phyloP scores from a whole-genome alignment of 2,329 filamentous ascomycete genomes.

The Cladophialophora bantiana region DNA sequence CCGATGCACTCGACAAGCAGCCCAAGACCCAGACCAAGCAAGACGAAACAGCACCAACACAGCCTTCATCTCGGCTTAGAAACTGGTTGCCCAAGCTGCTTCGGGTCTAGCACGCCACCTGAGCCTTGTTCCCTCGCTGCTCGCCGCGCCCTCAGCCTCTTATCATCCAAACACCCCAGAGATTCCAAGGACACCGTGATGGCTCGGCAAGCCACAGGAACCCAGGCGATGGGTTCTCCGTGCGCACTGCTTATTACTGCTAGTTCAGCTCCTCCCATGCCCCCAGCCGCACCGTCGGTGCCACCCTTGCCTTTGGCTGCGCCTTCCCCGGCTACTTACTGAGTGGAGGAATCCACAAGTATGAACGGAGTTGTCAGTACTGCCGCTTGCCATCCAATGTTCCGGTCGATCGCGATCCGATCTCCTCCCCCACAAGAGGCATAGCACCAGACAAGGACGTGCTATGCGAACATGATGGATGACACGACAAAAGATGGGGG shows the following conservation, averaged over 20 bases:
- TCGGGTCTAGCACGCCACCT: conserved; percentile 3
- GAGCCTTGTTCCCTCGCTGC: background rate
- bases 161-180: background rate
- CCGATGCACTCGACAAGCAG: no score
- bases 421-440: background rate
- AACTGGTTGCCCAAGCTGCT: background rate
- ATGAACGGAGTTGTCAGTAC: no score
- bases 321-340: background rate
- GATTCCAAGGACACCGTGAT: background rate
- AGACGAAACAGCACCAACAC: conserved; percentile 1
- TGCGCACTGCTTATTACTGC: background rate
- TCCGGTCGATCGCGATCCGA: conserved; percentile 4
- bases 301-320: background rate
- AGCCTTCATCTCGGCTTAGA: conserved; percentile 7
- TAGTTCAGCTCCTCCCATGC: background rate
- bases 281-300: background rate
- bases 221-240: background rate
- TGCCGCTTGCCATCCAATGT: background rate
- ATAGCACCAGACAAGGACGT: background rate
- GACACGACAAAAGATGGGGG: background rate
- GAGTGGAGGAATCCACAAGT: background rate
- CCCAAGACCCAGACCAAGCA: no score
- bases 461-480: background rate
- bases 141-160: background rate
- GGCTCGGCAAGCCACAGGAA: background rate